A percentile compares a stretch with the other conserved stretches of the same genome.
phyloP scores from a whole-genome alignment of 2,329 filamentous ascomycete species.

The Colletotrichum karsti region DNA sequence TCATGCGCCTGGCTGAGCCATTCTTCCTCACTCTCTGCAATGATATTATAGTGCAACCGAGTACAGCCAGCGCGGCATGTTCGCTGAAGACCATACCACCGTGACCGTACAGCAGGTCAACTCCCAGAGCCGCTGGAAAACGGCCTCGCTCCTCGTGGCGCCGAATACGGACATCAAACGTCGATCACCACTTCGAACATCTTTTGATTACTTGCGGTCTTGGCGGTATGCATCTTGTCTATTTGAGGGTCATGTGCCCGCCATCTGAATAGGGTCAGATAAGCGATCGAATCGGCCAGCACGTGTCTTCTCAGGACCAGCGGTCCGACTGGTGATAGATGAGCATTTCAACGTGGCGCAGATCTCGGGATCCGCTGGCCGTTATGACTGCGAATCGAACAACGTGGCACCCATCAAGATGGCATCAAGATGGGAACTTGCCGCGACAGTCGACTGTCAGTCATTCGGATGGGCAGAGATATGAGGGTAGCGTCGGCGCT shows the following conservation, averaged over 20 bases:
- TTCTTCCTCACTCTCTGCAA: no score
- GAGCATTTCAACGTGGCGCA: not conserved
- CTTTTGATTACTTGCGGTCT: not conserved
- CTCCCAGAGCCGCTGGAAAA: no score
- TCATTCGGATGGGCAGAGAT: not conserved
- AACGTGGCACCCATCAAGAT: not conserved
- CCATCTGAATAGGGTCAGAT: not conserved
- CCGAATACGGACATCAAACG: no score
- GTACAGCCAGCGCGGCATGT: no score
- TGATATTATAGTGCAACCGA: no score
- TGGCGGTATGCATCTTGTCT: not conserved
- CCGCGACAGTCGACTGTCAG: not conserved
- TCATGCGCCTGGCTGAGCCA: no score
- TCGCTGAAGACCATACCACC: no score
- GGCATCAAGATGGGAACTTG: no score
- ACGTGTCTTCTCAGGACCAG: not conserved
- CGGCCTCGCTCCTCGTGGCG: no score
- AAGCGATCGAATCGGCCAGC: not conserved
- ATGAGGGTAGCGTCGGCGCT: not conserved
- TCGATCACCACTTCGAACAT: not conserved
- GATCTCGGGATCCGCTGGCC: not conserved
- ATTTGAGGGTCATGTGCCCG: not conserved
- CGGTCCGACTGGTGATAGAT: not conserved
- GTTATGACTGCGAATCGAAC: not conserved
- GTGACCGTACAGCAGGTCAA: no score